A percentile compares a stretch with the other conserved stretches of the same genome.
Conservation (phyloP, 805 yeast species). For the Alloascoidea africana region DNA sequence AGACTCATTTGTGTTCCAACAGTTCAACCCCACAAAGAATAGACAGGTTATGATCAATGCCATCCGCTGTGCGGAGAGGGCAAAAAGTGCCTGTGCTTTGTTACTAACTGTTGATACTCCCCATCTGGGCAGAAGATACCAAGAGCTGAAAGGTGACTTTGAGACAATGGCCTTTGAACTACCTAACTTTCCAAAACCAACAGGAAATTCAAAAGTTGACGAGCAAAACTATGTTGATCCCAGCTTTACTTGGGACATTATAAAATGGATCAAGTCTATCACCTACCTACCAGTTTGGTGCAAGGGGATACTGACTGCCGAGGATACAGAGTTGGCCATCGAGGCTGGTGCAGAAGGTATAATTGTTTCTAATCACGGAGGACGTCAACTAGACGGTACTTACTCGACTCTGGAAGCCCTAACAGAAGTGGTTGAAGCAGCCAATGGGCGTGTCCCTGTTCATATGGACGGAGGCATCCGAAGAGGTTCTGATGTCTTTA, state of each 20-base stretch:
- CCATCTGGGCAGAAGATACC: conserved; percentile 36
- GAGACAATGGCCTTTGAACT: not conserved
- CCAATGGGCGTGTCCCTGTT: conserved; percentile 33
- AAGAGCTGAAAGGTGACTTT: conserved; percentile 17
- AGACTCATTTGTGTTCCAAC: conserved; percentile 13
- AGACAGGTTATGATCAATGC: not conserved
- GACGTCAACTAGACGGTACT: conserved; percentile 53
- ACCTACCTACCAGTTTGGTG: conserved; percentile 31
- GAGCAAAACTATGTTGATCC: not conserved
- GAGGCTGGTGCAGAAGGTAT: conserved; percentile 47
- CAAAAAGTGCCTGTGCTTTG: conserved; percentile 19
- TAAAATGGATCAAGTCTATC: conserved; percentile 14
- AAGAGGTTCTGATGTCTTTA: conserved; percentile 50
- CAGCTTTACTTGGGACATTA: conserved; percentile 2
- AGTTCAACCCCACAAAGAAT: conserved; percentile 7
- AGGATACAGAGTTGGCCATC: conserved; percentile 46
- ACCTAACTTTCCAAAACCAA: not conserved
- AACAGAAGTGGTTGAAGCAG: conserved; percentile 30
- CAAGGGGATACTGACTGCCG: conserved; percentile 56
- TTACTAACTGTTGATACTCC: conserved; percentile 44
- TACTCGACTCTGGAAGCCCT: conserved; percentile 51
- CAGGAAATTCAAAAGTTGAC: not conserved
- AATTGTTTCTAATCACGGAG: conserved; percentile 62
- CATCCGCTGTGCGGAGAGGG: conserved; percentile 8
- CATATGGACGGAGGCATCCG: conserved; percentile 59